Conservation (phyloP, 306 rosid genomes). For the Quercus parvula region DNA sequence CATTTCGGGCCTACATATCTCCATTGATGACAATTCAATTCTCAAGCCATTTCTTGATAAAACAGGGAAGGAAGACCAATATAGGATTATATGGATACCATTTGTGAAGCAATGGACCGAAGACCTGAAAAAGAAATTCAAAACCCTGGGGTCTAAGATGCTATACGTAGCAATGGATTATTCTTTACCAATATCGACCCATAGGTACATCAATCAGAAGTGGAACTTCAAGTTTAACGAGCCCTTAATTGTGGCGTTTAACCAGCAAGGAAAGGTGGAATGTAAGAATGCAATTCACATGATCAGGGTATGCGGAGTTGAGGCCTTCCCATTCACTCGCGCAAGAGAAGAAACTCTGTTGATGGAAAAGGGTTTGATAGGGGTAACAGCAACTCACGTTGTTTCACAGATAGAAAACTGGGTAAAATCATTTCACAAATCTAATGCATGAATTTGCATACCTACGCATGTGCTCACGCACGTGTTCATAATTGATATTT, state of each 20-base stretch:
- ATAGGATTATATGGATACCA: constrained; percentile 29
- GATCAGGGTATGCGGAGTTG: constrained; percentile 6
- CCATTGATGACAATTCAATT: constrained; percentile 6
- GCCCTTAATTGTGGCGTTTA: constrained; percentile 18
- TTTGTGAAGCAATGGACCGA: constrained; percentile 13
- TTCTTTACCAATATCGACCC: background rate
- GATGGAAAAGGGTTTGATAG: too few species aligned
- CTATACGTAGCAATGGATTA: too few species aligned
- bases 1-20: background rate
- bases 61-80: background rate
- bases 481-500: too few species aligned
- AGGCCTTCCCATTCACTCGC: constrained; percentile 9
- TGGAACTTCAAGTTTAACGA: constrained; percentile 20
- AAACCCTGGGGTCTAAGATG: too few species aligned
- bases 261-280: constrained; percentile 11
- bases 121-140: background rate
- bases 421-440: too few species aligned
- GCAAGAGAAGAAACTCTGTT: background rate
- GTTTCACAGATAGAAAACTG: too few species aligned
- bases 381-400: too few species aligned
- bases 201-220: constrained; percentile 18
- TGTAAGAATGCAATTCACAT: constrained; percentile 18
- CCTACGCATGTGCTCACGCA: too few species aligned
- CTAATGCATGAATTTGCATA: too few species aligned
- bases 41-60: constrained; percentile 12